Conservation (phyloP, 2,329 filamentous ascomycete genomes). For the Podosphaera fusca region DNA sequence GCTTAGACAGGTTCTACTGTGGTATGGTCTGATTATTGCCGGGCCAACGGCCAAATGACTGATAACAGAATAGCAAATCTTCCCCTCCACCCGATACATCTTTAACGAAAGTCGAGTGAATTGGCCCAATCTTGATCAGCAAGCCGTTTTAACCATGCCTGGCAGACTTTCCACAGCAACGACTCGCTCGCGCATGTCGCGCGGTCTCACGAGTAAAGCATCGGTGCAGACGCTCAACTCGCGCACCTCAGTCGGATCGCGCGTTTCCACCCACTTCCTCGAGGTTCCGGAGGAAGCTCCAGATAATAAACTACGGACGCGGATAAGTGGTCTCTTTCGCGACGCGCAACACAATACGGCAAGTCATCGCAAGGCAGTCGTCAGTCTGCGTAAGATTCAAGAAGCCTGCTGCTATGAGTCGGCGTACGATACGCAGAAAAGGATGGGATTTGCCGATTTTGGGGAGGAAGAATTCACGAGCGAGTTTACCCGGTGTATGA, state of each 20-base stretch:
- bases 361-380: slow-evolving; percentile 70
- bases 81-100: no score
- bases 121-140: no score
- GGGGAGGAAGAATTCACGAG: slow-evolving; percentile 71
- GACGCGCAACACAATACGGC: slow-evolving; percentile 79
- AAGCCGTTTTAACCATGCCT: slow-evolving; percentile 19
- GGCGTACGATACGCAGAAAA: slow-evolving; percentile 28
- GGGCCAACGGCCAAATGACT: no score
- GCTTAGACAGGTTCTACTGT: no score
- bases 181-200: slow-evolving; percentile 17
- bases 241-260: slow-evolving; percentile 20
- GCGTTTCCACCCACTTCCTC: slow-evolving; percentile 15
- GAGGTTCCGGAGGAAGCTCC: slow-evolving; percentile 49
- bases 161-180: slow-evolving; percentile 20
- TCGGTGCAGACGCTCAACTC: slow-evolving; percentile 18
- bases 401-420: slow-evolving; percentile 56
- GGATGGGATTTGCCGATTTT: slow-evolving; percentile 37
- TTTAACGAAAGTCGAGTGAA: no score
- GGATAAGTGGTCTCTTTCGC: slow-evolving; percentile 49
- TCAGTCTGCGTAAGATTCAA: slow-evolving; percentile 74
- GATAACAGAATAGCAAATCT: no score
- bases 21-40: no score
- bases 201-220: slow-evolving; percentile 19
- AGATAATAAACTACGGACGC: slow-evolving; percentile 45
- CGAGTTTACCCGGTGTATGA: slow-evolving; percentile 63